phyloP scores from a whole-genome alignment of 1,284 basidiomycete species.

The Crepidotus sp. region DNA sequence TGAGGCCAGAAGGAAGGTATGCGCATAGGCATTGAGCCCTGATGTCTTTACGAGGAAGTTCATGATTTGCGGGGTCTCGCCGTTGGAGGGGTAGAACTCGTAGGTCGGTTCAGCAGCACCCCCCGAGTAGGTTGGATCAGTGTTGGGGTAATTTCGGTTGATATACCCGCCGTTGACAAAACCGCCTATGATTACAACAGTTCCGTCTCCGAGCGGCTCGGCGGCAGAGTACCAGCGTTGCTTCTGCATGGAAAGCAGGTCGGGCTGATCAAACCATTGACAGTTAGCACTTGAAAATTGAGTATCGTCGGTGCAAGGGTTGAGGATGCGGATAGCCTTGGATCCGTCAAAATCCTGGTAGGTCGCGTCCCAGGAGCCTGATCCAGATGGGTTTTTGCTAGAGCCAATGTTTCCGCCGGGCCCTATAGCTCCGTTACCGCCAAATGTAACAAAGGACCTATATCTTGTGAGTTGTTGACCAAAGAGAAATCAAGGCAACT shows the following conservation, averaged over 20 bases:
- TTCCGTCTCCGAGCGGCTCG: slow-evolving; percentile 62
- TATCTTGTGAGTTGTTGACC: slow-evolving; percentile 18
- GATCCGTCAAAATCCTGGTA: slow-evolving; percentile 63
- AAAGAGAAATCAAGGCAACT: neutral
- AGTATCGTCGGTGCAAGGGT: slow-evolving; percentile 58
- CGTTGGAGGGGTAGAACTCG: slow-evolving; percentile 76
- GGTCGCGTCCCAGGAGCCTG: slow-evolving; percentile 46
- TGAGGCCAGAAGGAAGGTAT: slow-evolving; percentile 79
- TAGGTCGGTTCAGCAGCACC: slow-evolving; percentile 61
- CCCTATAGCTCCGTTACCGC: slow-evolving; percentile 54
- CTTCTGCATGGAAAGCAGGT: slow-evolving; percentile 54
- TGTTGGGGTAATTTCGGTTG: slow-evolving; percentile 73
- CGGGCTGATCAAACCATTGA: slow-evolving; percentile 72
- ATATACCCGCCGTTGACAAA: slow-evolving; percentile 78
- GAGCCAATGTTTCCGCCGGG: slow-evolving; percentile 61
- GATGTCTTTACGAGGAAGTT: slow-evolving; percentile 76
- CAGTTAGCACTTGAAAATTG: slow-evolving; percentile 45
- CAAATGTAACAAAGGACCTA: slow-evolving; percentile 43
- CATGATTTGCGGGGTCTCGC: slow-evolving; percentile 51
- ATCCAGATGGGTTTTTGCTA: slow-evolving; percentile 34
- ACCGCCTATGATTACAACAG: slow-evolving; percentile 68
- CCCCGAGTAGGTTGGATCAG: slow-evolving; percentile 55
- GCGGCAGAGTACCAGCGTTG: slow-evolving; percentile 86
- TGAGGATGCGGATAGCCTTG: slow-evolving; percentile 63
- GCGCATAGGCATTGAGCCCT: slow-evolving; percentile 85